Evolutionary conservation across 306 rosid species (phyloP).

Genomic region (Cucurbita moschata): DNA sequence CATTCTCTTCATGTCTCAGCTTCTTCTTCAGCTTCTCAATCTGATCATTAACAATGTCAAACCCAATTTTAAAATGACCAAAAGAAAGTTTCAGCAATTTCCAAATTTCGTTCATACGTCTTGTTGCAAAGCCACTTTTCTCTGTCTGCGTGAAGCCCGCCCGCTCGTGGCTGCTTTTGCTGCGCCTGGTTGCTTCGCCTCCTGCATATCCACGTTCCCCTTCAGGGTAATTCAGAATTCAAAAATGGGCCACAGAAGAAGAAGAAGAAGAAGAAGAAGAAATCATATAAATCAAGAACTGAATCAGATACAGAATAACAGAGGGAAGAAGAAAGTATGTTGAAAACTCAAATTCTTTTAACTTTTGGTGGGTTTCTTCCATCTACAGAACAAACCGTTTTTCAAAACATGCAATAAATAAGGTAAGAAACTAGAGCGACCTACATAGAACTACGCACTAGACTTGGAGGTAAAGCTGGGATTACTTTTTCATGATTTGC

Average conservation of each 20-base stretch:
- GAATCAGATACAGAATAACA: background rate
- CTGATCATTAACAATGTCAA: slow-evolving; percentile 23
- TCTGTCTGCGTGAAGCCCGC: slow-evolving; percentile 31
- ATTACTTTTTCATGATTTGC: slow-evolving; percentile 42
- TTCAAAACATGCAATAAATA: slow-evolving; percentile 16
- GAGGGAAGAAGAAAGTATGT: background rate
- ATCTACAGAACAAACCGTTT: slow-evolving; percentile 41
- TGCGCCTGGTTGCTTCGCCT: slow-evolving; percentile 18
- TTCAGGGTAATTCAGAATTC: slow-evolving; percentile 9
- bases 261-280: background rate
- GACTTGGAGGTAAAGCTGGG: slow-evolving; percentile 6
- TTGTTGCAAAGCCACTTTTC: slow-evolving; percentile 61
- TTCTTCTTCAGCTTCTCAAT: slow-evolving; percentile 90
- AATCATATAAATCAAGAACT: background rate
- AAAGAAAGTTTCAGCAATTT: background rate
- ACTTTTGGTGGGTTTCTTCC: background rate
- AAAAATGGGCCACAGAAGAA: background rate
- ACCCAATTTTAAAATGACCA: background rate
- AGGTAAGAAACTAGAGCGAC: background rate
- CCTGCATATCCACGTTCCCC: slow-evolving; percentile 54
- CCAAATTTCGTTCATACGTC: slow-evolving; percentile 32
- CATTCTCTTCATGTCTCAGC: slow-evolving; percentile 75
- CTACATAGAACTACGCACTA: slow-evolving; percentile 4
- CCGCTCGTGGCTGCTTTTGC: slow-evolving; percentile 24
- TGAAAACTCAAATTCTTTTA: background rate